Base-by-base conservation (phyloP, 1,284 basidiomycete species). In the Fomitopsis palustris region DNA sequence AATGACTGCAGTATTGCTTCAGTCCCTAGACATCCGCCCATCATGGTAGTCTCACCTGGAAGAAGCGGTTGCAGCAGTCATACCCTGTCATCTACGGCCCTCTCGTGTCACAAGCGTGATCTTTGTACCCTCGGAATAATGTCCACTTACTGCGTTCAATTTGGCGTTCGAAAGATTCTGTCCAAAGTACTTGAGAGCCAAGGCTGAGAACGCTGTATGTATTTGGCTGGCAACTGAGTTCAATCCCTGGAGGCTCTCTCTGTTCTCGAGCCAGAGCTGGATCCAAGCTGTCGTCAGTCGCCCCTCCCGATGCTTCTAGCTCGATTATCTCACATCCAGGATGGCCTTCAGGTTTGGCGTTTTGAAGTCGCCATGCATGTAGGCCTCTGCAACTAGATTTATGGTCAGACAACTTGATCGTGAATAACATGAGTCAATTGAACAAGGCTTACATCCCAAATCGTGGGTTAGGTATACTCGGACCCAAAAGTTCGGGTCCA, bases 211-310 rank as follows among this genome's bases (percentile, higher is more conserved):
- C 60, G 85, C 81, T 33, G 90, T 86, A 1, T 84, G 83, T 35
- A 92, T 67, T 56, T 83, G 84, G 61, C 82, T 81, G 61, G 89
- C 77, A 17, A 81, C 74, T 8, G 89, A 86, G 2, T 85, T 85
- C 17, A 91, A 73, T 5, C 83, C 80, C 61, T 83, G 76, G 77
- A 94, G 86, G 61, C 82, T 80, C 23, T 84, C 72, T 68, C 91
- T 85, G 70, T 95, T 95, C 56, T 92, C 83, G 38, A 95, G 85
- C 86, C 93, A 95, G 56, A 93, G 79, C 86, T 93, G 72, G 63
- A 37, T 6, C 17, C 51, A 1, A 7, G 75, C 73, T 49, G 52
- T 58, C 59, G 55, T 59, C 43, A 33, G 52, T 55, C 33, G 16
- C 9, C 9, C n/a, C 19, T 41, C 61, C 62, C 42, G 42, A 59